Evolutionary conservation across 768 basidiomycete species (phyloP).

Genomic region (Calvatia gigantea): DNA sequence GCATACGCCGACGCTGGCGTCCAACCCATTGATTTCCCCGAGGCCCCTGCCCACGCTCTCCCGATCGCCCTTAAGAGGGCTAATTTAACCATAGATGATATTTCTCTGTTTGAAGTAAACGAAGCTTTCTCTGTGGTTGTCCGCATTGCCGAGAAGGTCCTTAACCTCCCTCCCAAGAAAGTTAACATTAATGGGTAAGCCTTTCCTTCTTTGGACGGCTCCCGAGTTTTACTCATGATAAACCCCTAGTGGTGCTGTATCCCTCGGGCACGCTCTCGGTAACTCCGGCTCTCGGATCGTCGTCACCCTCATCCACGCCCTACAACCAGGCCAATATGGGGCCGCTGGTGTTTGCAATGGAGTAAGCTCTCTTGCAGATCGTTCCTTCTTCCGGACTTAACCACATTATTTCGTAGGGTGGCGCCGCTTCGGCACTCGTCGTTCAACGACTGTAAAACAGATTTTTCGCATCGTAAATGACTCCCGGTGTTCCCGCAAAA

Average conservation of each 20-base stretch:
- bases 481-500: background rate
- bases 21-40: constrained; percentile 95
- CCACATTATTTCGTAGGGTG: constrained; percentile 55
- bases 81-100: constrained; percentile 76
- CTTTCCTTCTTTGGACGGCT: constrained; percentile 4
- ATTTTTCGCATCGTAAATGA: background rate
- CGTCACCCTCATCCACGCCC: constrained; percentile 87
- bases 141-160: constrained; percentile 84
- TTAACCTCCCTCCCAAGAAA: constrained; percentile 81
- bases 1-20: constrained; percentile 97
- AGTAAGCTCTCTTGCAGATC: constrained; percentile 48
- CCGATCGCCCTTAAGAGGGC: constrained; percentile 87
- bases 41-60: constrained; percentile 88
- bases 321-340: constrained; percentile 90
- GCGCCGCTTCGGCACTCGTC: constrained; percentile 87
- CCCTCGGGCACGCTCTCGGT: constrained; percentile 94
- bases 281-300: constrained; percentile 95
- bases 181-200: constrained; percentile 86
- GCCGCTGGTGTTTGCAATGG: constrained; percentile 97
- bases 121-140: constrained; percentile 97
- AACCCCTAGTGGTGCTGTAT: constrained; percentile 83
- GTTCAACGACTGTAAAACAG: constrained; percentile 74
- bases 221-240: constrained; percentile 14
- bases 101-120: constrained; percentile 93
- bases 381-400: constrained; percentile 1